A percentile compares a stretch with the other conserved stretches of the same genome.
Conservation (phyloP, 805 yeast species). For the Tetrapisispora arboricola region DNA sequence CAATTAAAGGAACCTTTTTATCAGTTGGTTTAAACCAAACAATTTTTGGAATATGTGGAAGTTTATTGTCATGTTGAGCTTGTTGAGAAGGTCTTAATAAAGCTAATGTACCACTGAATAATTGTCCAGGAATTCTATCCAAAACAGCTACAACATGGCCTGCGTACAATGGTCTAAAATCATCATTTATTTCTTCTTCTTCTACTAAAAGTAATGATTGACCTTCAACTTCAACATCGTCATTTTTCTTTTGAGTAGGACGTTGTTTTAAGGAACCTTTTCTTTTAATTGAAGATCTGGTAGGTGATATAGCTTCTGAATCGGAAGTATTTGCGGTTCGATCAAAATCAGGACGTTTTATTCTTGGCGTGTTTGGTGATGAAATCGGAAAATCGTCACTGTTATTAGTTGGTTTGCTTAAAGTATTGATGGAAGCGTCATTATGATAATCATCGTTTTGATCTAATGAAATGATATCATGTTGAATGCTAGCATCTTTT, state of each 20-base stretch:
- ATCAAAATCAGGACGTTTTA: constrained; percentile 6
- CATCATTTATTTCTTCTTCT: constrained; percentile 92
- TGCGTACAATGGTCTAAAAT: constrained; percentile 85
- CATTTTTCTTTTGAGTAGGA: constrained; percentile 94
- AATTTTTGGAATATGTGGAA: constrained; percentile 43
- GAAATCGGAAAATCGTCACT: constrained; percentile 1
- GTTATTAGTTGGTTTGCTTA: constrained; percentile 13
- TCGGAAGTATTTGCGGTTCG: constrained; percentile 1
- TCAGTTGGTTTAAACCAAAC: constrained; percentile 99
- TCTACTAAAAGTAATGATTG: constrained; percentile 85
- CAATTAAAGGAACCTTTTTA: constrained; percentile 93
- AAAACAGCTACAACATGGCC: constrained; percentile 98
- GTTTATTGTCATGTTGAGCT: constrained; percentile 39
- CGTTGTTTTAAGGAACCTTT: constrained; percentile 88
- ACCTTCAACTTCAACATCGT: constrained; percentile 97
- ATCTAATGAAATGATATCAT: constrained; percentile 31
- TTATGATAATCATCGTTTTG: constrained; percentile 61
- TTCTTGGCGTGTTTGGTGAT: constrained; percentile 3
- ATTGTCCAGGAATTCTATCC: constrained; percentile 94
- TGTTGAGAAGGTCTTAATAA: constrained; percentile 92
- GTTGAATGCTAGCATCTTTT: constrained; percentile 44
- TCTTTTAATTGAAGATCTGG: constrained; percentile 37
- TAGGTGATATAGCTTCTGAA: constrained; percentile 21
- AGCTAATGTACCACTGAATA: constrained; percentile 91
- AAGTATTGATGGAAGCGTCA: constrained; percentile 48